Evolutionary conservation across 352 stramenopile species (phyloP), one percentile per base, ranked within the genome.

Genomic region (Phytophthora pistaciae): DNA sequence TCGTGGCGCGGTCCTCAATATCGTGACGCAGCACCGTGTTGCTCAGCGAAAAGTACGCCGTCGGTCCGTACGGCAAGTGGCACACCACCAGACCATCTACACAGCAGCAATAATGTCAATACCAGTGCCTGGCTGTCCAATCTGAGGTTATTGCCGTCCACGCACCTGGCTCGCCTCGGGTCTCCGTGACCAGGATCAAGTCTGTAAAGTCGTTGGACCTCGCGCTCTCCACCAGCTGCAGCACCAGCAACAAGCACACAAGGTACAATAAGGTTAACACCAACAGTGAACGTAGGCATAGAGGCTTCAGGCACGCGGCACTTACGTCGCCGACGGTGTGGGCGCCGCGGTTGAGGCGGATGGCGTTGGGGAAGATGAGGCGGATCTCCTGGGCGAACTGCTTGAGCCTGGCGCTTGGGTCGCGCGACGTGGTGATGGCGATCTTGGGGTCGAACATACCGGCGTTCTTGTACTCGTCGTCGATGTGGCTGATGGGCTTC

Each of bases 321-420:
- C 85, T 74, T 75, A 94, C 87, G 63, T 95, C 89, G 52, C 81
- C 92, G 33, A 98, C 92, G 64, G 98, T 98, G 79, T 98, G 98
- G 1, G 88, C 87, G 71, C 98, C 98, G 36, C 98, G 90, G 85
- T 99, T 99, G 38, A 99, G 91, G 21, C 97, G 84, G 48, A 99
- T 97, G 20, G 97, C 95, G 78, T 99, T 99, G 25, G 98, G 98
- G 75, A 99, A 97, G 55, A 99, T 95, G 29, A 99, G 83, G 33
- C 98, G 98, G 50, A 99, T 88, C 89, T 99, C 98, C 88, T 99
- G 99, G n/a, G 97, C 92, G 81, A 99, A 99, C 85, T 99, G 97
- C 79, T 99, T 99, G 29, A 99, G 88, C 14, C 98, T 95, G 54
- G 92, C 98, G 60, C 89, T 98, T 29, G 98, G 98, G 77, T 99